Evolutionary conservation across 176 grass and related monocot species (phyloP).

Genomic region (Dendrocalamus sinicus): DNA sequence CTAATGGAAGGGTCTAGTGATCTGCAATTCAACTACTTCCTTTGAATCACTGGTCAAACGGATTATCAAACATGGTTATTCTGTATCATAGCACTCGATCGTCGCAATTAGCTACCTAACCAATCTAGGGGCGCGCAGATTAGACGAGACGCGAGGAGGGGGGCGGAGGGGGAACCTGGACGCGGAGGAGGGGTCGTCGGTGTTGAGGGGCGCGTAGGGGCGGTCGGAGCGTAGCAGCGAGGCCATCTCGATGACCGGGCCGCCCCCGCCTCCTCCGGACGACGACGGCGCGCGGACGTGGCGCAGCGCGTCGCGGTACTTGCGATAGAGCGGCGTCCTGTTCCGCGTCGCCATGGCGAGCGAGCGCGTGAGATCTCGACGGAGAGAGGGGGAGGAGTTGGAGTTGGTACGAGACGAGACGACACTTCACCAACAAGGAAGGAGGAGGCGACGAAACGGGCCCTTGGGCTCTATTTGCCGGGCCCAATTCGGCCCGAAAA

Average conservation of each 20-base stretch:
- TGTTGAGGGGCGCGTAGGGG: conserved; percentile 86
- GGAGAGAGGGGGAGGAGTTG: background rate
- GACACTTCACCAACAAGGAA: conserved; percentile 34
- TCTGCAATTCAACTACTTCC: background rate
- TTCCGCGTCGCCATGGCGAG: conserved; percentile 86
- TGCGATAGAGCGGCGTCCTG: conserved; percentile 80
- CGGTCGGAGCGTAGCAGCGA: conserved; percentile 76
- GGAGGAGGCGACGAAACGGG: conserved; percentile 9
- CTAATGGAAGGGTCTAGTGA: background rate
- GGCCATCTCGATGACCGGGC: conserved; percentile 83
- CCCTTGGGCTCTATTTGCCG: background rate
- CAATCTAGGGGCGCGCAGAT: background rate
- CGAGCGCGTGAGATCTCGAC: conserved; percentile 42
- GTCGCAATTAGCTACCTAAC: background rate
- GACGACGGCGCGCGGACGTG: conserved; percentile 67
- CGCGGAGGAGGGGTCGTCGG: conserved; percentile 71
- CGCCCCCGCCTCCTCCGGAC: conserved; percentile 44
- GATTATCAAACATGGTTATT: background rate
- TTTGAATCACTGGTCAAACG: background rate
- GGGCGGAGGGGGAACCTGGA: conserved; percentile 59
- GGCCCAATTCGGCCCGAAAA: background rate
- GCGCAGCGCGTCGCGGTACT: conserved; percentile 92
- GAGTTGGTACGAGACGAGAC: conserved; percentile 36
- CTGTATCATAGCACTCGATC: background rate
- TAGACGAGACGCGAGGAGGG: background rate